Base-by-base conservation (phyloP, 176 grass and related monocot genomes). In the Raddia guianensis region DNA sequence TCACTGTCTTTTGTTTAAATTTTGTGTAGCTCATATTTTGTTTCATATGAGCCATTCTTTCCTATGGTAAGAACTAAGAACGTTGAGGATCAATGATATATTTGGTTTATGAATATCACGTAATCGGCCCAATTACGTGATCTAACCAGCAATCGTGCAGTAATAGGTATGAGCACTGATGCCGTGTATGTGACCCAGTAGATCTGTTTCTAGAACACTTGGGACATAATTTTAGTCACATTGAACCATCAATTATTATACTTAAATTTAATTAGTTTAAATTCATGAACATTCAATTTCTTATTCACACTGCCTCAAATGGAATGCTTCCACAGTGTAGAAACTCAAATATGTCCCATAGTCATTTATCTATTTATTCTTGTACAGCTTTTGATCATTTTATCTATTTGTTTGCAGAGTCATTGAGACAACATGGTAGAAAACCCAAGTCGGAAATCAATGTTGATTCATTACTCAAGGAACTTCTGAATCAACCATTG, bases 401-500 rank as follows among this genome's bases (percentile, higher is more conserved):
- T 49, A 81, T 16, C 71, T 51, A 61, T 46, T 60, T 66, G 0
- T 90, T 52, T 92, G 66, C 92, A 98, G 95, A 86, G 73, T 86
- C 78, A 70, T 81, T 40, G 33, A 81, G 73, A 57, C 81, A 62
- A 76, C 86, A 83, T 57, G 70, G 1, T 35, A 78, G 51, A 47
- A 88, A 81, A 20, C 27, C 43, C 50, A 91, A 81, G 65, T 86
- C 86, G 7, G 83, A 83, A 83, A 88, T 93, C 55, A 90, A 75
- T 86, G 87, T 96, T 80, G 93, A 99, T 73, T 68, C 74, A 70
- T 80, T 76, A 76, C 91, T 99, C 19, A 44, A 73, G 54, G 37
- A 57, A 72, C 67, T 99, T 87, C 90, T 99, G 81, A 88, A 80
- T 55, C 80, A 83, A 86, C 79, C 87, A 58, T 88, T 95, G 73